Percentiles rank a stretch among this genome's conserved stretches.
Conservation (phyloP, 1,284 basidiomycete genomes). For the Moesziomyces antarcticus region DNA sequence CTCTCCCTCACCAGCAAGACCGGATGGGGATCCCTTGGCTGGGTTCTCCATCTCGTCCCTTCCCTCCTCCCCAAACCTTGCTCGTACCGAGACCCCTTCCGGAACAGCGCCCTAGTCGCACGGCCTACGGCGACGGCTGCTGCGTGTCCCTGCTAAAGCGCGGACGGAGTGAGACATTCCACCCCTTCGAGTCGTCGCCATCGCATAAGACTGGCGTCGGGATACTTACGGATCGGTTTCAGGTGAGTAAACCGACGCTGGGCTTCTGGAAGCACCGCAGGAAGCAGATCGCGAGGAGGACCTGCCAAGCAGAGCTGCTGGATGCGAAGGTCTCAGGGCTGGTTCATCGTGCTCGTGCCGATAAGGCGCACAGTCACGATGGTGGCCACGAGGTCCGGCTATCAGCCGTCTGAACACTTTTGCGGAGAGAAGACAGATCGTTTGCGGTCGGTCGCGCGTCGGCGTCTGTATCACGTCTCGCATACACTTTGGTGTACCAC, state of each 20-base stretch:
- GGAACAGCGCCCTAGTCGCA: background rate
- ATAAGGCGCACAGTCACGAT: background rate
- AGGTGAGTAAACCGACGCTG: background rate
- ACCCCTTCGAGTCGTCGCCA: background rate
- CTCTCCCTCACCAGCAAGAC: background rate
- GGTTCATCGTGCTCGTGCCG: background rate
- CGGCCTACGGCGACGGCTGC: no score
- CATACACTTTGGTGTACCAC: no score
- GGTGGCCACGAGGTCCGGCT: background rate
- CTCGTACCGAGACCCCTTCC: background rate
- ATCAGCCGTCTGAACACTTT: no score
- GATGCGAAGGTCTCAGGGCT: background rate
- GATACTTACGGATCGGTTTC: slow-evolving; percentile 1
- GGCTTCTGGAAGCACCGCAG: background rate
- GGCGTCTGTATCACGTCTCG: no score
- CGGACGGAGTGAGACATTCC: slow-evolving; percentile 14
- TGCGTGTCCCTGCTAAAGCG: background rate
- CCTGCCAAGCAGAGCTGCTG: background rate
- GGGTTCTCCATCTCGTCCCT: slow-evolving; percentile 1
- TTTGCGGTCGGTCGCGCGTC: no score
- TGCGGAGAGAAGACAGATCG: no score
- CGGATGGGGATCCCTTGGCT: slow-evolving; percentile 3
- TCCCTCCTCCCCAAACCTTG: background rate
- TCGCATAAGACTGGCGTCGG: slow-evolving; percentile 1
- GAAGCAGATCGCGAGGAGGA: background rate